Percentiles rank a stretch among this genome's conserved stretches.
Evolutionary conservation across 257 asterid species (phyloP).

Genomic region (Dorcoceras hygrometricum): DNA sequence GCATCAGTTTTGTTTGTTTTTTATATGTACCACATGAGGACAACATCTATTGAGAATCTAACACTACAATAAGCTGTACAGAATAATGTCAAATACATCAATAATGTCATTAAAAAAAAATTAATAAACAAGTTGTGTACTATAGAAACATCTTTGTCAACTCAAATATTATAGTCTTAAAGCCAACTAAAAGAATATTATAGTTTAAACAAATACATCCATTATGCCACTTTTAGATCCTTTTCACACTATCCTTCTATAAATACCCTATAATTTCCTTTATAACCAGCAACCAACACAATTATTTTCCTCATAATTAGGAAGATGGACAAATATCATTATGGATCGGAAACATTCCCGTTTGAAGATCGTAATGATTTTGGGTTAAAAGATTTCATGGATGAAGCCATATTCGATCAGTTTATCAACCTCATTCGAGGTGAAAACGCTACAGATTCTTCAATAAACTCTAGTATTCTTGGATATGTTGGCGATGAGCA

Average conservation of each 20-base stretch:
- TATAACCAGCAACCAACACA: not conserved
- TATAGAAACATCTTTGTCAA: not conserved
- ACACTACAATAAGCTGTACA: not conserved
- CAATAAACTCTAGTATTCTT: constrained; percentile 22
- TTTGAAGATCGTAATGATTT: constrained; percentile 30
- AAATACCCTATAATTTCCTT: constrained; percentile 22
- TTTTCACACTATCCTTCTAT: constrained; percentile 31
- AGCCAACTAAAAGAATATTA: not conserved
- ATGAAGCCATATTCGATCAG: constrained; percentile 48
- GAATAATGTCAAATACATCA: not conserved
- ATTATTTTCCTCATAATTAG: not conserved
- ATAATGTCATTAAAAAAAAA: too few species aligned
- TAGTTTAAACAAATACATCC: not conserved
- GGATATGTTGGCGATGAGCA: constrained; percentile 27
- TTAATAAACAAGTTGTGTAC: too few species aligned
- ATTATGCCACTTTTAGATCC: constrained; percentile 23
- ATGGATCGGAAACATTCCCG: constrained; percentile 12
- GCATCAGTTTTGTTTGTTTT: too few species aligned
- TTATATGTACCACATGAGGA: too few species aligned
- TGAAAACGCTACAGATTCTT: constrained; percentile 31
- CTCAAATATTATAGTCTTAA: not conserved
- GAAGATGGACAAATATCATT: constrained; percentile 31
- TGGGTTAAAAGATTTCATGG: constrained; percentile 51
- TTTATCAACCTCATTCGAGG: constrained; percentile 43
- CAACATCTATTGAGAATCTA: not conserved